Evolutionary conservation across 2,329 filamentous ascomycete species (phyloP).

Genomic region (Fusarium virguliforme): DNA sequence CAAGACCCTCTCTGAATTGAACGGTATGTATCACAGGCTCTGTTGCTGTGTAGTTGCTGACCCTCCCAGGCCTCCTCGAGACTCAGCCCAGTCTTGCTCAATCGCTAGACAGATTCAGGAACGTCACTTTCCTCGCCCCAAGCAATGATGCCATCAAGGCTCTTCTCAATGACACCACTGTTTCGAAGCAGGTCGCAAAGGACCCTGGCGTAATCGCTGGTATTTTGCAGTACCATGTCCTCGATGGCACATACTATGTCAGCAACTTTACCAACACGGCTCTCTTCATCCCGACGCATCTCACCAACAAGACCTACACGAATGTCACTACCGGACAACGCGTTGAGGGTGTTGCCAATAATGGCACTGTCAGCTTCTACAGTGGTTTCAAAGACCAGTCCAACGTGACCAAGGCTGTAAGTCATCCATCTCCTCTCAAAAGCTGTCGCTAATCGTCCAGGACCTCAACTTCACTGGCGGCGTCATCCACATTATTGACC

Average conservation of each 20-base stretch:
- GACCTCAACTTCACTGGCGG: conserved; percentile 64
- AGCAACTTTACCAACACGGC: conserved; percentile 53
- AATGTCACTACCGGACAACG: conserved; percentile 63
- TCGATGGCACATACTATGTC: conserved; percentile 62
- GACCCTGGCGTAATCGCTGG: conserved; percentile 58
- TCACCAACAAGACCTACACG: conserved; percentile 61
- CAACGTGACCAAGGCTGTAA: conserved; percentile 55
- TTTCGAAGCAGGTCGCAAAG: conserved; percentile 59
- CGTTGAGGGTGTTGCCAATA: conserved; percentile 58
- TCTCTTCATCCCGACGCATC: conserved; percentile 59
- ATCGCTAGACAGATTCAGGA: conserved; percentile 31
- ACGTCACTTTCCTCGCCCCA: conserved; percentile 66
- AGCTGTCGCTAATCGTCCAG: conserved; percentile 18
- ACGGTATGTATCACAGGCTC: conserved; percentile 25
- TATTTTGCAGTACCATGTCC: conserved; percentile 72
- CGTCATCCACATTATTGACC: conserved; percentile 65
- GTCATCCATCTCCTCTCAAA: conserved; percentile 5
- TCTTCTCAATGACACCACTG: conserved; percentile 62
- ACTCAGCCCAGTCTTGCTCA: conserved; percentile 44
- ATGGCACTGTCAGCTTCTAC: conserved; percentile 64
- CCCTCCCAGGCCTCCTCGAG: conserved; percentile 40
- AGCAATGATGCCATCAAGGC: conserved; percentile 68
- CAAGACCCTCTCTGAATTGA: conserved; percentile 48
- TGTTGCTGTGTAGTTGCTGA: conserved; percentile 15
- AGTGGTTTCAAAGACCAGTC: conserved; percentile 59